Conservation (phyloP, 1,284 basidiomycete genomes). For the Naganishia cerealis region DNA sequence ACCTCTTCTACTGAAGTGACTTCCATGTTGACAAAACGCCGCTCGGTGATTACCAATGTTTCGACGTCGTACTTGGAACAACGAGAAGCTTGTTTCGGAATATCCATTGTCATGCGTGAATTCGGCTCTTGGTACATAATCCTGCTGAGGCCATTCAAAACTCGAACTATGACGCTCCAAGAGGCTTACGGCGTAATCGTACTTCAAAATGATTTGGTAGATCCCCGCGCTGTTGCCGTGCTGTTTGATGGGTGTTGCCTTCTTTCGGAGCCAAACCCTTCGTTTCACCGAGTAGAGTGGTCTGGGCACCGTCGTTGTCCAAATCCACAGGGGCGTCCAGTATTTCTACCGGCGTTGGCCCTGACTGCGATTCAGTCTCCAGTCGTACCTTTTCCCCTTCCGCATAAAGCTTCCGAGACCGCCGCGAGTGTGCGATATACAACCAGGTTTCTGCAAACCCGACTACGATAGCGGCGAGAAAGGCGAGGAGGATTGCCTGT, state of each 20-base stretch:
- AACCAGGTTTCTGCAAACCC: slow-evolving; percentile 31
- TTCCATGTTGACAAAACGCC: no score
- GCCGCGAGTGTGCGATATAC: slow-evolving; percentile 19
- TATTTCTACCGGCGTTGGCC: neutral
- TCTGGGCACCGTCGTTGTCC: neutral
- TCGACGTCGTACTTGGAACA: no score
- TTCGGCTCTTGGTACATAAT: no score
- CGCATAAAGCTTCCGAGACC: neutral
- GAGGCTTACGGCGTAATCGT: neutral
- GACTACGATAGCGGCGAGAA: slow-evolving; percentile 24
- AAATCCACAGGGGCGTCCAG: neutral
- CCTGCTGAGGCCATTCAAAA: no score
- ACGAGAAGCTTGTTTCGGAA: no score
- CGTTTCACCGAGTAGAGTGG: neutral
- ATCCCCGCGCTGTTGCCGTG: neutral
- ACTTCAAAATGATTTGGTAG: neutral
- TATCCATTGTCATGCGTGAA: no score
- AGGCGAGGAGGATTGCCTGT: slow-evolving; percentile 28
- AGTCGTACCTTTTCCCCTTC: slow-evolving; percentile 17
- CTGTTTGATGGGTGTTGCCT: neutral
- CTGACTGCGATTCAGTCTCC: neutral
- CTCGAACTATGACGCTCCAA: neutral
- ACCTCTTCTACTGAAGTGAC: no score
- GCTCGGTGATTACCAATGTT: no score
- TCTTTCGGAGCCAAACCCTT: no score